A percentile compares a stretch with the other conserved stretches of the same genome.
These are phyloP conservation scores for Penicillium robsamsonii DNA, from an alignment of 495 filamentous ascomycete genomes.

Conservation along the genomic window DNA sequence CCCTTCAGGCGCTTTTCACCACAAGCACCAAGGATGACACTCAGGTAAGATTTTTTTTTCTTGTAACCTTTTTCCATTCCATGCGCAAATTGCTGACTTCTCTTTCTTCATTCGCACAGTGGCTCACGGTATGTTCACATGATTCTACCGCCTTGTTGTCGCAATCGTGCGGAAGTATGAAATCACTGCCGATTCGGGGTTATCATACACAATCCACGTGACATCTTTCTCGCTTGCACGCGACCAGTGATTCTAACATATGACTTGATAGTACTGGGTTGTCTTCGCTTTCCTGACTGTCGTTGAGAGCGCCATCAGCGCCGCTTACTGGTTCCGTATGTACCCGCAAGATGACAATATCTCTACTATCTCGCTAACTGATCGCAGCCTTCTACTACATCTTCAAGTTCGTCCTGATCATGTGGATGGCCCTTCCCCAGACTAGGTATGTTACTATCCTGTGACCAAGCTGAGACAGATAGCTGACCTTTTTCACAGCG, in stretches of 20 bases:
- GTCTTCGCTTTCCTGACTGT: conserved; percentile 92
- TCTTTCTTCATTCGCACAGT: conserved; percentile 36
- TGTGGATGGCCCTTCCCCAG: conserved; percentile 96
- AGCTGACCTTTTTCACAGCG: conserved; percentile 54
- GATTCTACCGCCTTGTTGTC: conserved; percentile 11
- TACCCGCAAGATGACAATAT: conserved; percentile 9
- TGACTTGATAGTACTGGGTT: conserved; percentile 81
- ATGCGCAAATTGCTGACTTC: conserved; percentile 15
- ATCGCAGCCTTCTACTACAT: conserved; percentile 90
- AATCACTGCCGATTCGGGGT: conserved; percentile 11
- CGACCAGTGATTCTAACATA: conserved; percentile 15
- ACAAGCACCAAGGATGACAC: conserved; percentile 81
- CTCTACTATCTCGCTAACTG: conserved; percentile 9
- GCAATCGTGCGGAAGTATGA: conserved; percentile 14
- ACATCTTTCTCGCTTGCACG: conserved; percentile 16
- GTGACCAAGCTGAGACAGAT: neutral
- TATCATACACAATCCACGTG: conserved; percentile 24
- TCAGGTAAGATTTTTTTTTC: conserved; percentile 55
- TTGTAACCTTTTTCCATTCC: conserved; percentile 12
- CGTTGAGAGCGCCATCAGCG: conserved; percentile 86
- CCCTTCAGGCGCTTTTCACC: conserved; percentile 84
- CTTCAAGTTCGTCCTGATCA: conserved; percentile 95
- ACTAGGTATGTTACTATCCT: conserved; percentile 66
- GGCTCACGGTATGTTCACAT: conserved; percentile 62
- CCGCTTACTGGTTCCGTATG: conserved; percentile 97